Evolutionary conservation across 495 filamentous ascomycete species (phyloP), one percentile per base, ranked within the genome.

Genomic region (Tuber indicum): DNA sequence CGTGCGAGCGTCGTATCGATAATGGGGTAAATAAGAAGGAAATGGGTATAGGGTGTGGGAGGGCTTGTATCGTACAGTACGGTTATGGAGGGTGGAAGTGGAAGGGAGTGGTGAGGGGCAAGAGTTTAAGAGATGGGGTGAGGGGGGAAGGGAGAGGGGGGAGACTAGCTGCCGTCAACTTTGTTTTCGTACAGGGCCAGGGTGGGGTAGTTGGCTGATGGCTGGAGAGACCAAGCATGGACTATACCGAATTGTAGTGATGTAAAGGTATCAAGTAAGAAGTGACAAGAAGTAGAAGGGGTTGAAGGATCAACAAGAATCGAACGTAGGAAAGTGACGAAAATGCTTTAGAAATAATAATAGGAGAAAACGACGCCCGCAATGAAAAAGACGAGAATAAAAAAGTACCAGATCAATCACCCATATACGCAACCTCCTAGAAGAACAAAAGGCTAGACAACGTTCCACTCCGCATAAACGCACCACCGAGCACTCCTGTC

Each of bases 401-500:
- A 44, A 36, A 43, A 79, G 72, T 21, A 42, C 6, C 36, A 45
- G 36, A 47, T 39, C 44, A 42, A 41, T 17, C 41, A 44, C n/a
- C 23, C 23, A 78, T 58, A 70, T 52, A 73, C 23, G 26, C n/a
- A 58, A 12, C 23, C 52, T n/a, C 23, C 23, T 14, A n/a, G 26
- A 70, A 78, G 72, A 80, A 44, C 26, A 73, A 75, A 70, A 72
- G 74, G 73, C 75, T 74, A 75, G 71, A 84, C 75, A n/a, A 83
- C 82, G 77, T 93, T 90, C 96, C 96, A 99, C 86, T 99, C 96
- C 43, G 92, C 95, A 86, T 97, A 99, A 39, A 99, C 96, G 85
- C 96, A 98, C 96, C 96, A 99, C 77, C 96, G 87, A 14, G 95
- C 96, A 77, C 92, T 98, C 74, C 96, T 89, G 87, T 99, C 96